Conservation (phyloP, 306 rosid genomes). For the Clitoria ternatea region DNA sequence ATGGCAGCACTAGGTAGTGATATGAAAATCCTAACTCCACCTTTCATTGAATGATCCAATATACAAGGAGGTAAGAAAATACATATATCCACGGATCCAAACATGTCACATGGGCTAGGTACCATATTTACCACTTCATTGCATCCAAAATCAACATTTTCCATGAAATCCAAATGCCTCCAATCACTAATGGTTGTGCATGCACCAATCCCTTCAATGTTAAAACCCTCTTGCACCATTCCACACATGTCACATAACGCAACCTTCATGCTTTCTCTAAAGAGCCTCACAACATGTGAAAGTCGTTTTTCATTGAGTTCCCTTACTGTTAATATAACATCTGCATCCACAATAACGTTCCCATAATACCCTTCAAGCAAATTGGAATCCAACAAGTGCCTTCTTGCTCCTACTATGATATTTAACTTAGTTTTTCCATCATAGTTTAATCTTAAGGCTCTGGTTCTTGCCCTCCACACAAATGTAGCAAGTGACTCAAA, state of each 20-base stretch:
- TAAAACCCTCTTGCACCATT: neutral
- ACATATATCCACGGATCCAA: conserved; percentile 21
- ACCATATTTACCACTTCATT: neutral
- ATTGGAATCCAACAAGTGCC: conserved; percentile 19
- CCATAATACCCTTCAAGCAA: conserved; percentile 45
- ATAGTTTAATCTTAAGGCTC: conserved; percentile 21
- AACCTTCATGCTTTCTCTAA: conserved; percentile 12
- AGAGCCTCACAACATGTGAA: conserved; percentile 21
- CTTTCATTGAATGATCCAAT: conserved; percentile 21
- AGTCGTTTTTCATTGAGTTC: conserved; percentile 30
- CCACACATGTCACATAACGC: conserved; percentile 4
- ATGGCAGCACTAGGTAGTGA: conserved; percentile 28
- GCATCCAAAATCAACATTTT: conserved; percentile 27
- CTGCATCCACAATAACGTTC: conserved; percentile 13
- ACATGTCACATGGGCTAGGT: conserved; percentile 16
- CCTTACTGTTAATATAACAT: conserved; percentile 11
- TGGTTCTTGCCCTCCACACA: conserved; percentile 41
- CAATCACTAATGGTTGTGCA: conserved; percentile 23
- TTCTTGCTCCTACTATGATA: conserved; percentile 16
- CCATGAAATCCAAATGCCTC: conserved; percentile 28
- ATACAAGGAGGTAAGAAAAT: conserved; percentile 19
- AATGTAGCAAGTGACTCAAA: conserved; percentile 31
- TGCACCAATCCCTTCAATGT: conserved; percentile 14
- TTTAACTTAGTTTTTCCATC: conserved; percentile 6
- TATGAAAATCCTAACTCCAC: conserved; percentile 19